Conservation (phyloP, 352 stramenopile genomes). For the Hyaloperonospora brassicae region DNA sequence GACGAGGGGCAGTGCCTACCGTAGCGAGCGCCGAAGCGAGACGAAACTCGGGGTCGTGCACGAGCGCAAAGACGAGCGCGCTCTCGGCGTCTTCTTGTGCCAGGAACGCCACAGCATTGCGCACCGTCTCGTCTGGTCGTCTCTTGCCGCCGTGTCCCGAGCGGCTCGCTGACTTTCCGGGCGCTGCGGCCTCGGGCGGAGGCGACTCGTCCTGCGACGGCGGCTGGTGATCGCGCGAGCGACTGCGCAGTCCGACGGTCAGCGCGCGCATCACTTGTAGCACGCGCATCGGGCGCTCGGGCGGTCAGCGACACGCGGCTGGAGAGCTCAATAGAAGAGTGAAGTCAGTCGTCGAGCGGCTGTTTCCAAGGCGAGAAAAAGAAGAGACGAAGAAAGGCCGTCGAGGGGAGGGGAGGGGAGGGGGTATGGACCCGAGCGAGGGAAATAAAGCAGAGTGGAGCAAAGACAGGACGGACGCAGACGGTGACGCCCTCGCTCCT, state of each 20-base stretch:
- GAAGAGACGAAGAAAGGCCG: too few species aligned
- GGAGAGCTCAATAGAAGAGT: constrained; percentile 1
- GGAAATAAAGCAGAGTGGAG: too few species aligned
- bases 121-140: constrained; percentile 41
- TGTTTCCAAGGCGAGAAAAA: background rate
- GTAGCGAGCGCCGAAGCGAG: constrained; percentile 49
- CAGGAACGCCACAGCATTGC: constrained; percentile 58
- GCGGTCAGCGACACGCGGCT: background rate
- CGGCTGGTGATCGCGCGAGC: constrained; percentile 4
- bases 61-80: constrained; percentile 64
- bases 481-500: too few species aligned
- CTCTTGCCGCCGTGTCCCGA: background rate
- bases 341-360: background rate
- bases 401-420: too few species aligned
- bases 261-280: constrained; percentile 20
- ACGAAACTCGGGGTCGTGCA: constrained; percentile 71
- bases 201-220: constrained; percentile 2
- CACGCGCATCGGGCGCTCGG: constrained; percentile 13
- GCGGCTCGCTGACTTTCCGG: constrained; percentile 8
- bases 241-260: constrained; percentile 16
- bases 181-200: background rate
- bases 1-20: constrained; percentile 14
- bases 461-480: too few species aligned
- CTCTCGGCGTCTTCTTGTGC: constrained; percentile 54
- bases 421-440: too few species aligned